Conservation (phyloP, 495 filamentous ascomycete genomes). For the Daldinia decipiens region DNA sequence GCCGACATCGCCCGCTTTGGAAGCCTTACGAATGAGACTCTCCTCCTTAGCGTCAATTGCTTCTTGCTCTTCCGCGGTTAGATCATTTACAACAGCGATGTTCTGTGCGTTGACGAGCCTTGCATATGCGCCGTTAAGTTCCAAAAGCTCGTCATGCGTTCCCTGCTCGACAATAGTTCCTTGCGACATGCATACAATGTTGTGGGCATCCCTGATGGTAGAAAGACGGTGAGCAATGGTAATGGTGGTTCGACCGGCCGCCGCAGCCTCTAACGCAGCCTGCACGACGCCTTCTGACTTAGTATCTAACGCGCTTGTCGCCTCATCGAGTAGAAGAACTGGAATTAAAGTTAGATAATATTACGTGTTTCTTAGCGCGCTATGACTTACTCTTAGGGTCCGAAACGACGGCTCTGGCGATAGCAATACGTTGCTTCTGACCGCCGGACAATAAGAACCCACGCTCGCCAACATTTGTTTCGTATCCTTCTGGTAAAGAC, state of each 20-base stretch:
- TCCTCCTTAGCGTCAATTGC: slow-evolving; percentile 57
- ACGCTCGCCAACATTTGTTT: slow-evolving; percentile 94
- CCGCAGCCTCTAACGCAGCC: slow-evolving; percentile 86
- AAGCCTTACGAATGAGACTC: slow-evolving; percentile 59
- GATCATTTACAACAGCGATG: slow-evolving; percentile 73
- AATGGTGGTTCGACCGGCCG: slow-evolving; percentile 93
- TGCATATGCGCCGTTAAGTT: slow-evolving; percentile 70
- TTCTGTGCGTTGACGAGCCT: slow-evolving; percentile 83
- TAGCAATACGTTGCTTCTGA: slow-evolving; percentile 92
- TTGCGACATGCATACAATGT: slow-evolving; percentile 91
- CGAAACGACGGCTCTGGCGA: slow-evolving; percentile 87
- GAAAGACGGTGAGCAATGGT: slow-evolving; percentile 95
- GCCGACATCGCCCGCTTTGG: slow-evolving; percentile 45
- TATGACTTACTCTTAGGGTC: slow-evolving; percentile 75
- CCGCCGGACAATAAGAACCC: slow-evolving; percentile 93
- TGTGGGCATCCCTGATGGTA: slow-evolving; percentile 92
- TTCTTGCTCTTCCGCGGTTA: slow-evolving; percentile 59
- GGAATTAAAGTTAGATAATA: slow-evolving; percentile 30
- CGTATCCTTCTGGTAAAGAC: slow-evolving; percentile 85
- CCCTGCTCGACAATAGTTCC: slow-evolving; percentile 92
- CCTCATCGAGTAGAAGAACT: slow-evolving; percentile 91
- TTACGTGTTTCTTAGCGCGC: not conserved
- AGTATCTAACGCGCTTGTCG: slow-evolving; percentile 94
- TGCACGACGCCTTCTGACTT: slow-evolving; percentile 96
- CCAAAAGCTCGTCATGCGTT: slow-evolving; percentile 76